These are phyloP conservation scores for Wickerhamomyces bovis DNA, from an alignment of 805 yeast species.

Conservation along the genomic window DNA sequence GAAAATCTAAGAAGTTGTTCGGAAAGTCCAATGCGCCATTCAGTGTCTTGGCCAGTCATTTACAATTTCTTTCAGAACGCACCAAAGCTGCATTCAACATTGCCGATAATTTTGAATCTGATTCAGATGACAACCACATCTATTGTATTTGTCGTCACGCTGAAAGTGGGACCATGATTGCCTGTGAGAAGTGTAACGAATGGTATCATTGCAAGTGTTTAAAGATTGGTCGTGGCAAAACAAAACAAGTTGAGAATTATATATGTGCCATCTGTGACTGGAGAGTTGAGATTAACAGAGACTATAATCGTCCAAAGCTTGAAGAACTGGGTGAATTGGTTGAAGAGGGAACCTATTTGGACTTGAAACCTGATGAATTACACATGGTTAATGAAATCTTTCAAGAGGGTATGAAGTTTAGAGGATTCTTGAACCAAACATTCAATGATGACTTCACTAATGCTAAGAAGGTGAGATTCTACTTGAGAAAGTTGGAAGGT, in stretches of 20 bases:
- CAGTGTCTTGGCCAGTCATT: conserved; percentile 23
- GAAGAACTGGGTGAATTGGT: conserved; percentile 27
- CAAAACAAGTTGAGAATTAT: conserved; percentile 31
- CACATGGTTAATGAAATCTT: conserved; percentile 13
- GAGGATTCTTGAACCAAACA: conserved; percentile 15
- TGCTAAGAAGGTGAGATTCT: conserved; percentile 31
- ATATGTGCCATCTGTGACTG: conserved; percentile 52
- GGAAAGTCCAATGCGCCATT: conserved; percentile 32
- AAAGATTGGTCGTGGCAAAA: conserved; percentile 29
- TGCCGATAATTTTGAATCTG: conserved; percentile 17
- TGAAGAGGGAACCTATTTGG: conserved; percentile 24
- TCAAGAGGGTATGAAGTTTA: conserved; percentile 17
- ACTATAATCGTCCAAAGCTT: conserved; percentile 28
- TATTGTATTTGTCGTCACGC: conserved; percentile 60
- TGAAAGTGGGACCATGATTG: conserved; percentile 61
- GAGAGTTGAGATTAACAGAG: conserved; percentile 26
- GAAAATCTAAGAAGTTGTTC: conserved; percentile 27
- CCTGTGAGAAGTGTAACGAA: conserved; percentile 63
- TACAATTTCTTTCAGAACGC: conserved; percentile 19
- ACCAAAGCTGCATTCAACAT: conserved; percentile 20
- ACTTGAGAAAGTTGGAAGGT: conserved; percentile 44
- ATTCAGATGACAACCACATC: conserved; percentile 17
- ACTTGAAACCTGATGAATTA: conserved; percentile 31
- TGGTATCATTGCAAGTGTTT: conserved; percentile 68
- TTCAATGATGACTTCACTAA: conserved; percentile 16